Conservation (phyloP, 2,329 filamentous ascomycete genomes). For the Ceratocystis papillata region DNA sequence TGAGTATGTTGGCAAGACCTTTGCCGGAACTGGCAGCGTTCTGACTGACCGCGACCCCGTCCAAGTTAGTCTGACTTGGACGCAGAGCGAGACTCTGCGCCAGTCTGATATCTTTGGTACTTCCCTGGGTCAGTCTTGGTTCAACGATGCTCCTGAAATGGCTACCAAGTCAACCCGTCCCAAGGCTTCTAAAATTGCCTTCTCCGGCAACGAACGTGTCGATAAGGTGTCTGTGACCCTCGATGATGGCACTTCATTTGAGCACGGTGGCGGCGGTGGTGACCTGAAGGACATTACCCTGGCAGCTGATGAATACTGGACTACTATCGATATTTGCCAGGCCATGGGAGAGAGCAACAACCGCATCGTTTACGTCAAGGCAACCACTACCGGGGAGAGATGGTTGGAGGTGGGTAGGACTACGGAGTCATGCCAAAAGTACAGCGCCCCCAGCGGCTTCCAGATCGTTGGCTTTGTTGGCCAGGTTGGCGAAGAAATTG, state of each 20-base stretch:
- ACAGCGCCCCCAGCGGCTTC: conserved; percentile 39
- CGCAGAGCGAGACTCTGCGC: conserved; percentile 30
- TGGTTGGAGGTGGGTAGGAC: conserved; percentile 37
- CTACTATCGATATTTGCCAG: conserved; percentile 40
- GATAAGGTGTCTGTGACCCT: conserved; percentile 42
- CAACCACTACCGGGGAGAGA: conserved; percentile 42
- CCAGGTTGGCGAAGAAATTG: conserved; percentile 45
- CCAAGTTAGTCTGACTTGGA: conserved; percentile 41
- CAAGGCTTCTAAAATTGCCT: conserved; percentile 34
- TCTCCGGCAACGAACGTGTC: conserved; percentile 40
- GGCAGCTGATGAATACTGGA: conserved; percentile 40
- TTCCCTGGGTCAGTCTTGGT: conserved; percentile 40
- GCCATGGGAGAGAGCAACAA: conserved; percentile 37
- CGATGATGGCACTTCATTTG: conserved; percentile 38
- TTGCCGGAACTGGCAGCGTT: conserved; percentile 47
- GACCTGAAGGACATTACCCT: conserved; percentile 36
- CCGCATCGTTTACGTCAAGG: conserved; percentile 46
- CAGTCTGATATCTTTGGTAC: conserved; percentile 35
- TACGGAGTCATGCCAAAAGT: conserved; percentile 39
- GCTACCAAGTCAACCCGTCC: conserved; percentile 29
- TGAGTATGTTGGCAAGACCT: conserved; percentile 45
- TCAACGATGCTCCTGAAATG: conserved; percentile 42
- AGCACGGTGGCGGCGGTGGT: conserved; percentile 47
- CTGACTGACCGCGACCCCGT: conserved; percentile 57
- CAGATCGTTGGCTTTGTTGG: conserved; percentile 45